phyloP scores from a whole-genome alignment of 306 rosid genomes.

The Rosa chinensis region DNA sequence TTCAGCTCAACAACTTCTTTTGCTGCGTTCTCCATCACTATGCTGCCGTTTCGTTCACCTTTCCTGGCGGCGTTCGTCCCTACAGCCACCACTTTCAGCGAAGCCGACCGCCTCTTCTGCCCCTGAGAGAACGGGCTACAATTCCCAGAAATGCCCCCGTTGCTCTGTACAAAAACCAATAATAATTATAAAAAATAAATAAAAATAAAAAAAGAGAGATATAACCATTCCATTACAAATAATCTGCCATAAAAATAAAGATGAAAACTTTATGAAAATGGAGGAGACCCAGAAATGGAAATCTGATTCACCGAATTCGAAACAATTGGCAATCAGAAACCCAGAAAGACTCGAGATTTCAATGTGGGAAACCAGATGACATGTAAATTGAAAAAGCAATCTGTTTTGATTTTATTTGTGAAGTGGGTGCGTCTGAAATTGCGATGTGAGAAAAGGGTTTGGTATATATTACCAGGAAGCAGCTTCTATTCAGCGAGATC shows the following conservation, averaged over 20 bases:
- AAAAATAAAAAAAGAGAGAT: not conserved
- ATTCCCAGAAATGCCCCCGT: slow-evolving; percentile 41
- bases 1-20: slow-evolving; percentile 46
- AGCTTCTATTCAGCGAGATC: slow-evolving; percentile 49
- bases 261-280: not conserved
- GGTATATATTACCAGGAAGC: slow-evolving; percentile 48
- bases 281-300: slow-evolving; percentile 18
- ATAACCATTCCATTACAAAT: no score
- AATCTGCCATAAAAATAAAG: not conserved
- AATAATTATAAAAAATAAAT: not conserved
- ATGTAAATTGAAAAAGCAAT: not conserved
- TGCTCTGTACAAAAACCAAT: slow-evolving; percentile 33
- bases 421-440: slow-evolving; percentile 18
- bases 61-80: slow-evolving; percentile 44
- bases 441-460: slow-evolving; percentile 28
- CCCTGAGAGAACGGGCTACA: slow-evolving; percentile 30
- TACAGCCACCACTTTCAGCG: slow-evolving; percentile 47
- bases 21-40: slow-evolving; percentile 50
- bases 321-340: slow-evolving; percentile 1
- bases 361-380: slow-evolving; percentile 13
- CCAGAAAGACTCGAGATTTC: slow-evolving; percentile 9
- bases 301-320: slow-evolving; percentile 8
- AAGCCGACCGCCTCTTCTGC: slow-evolving; percentile 38
- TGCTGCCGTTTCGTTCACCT: slow-evolving; percentile 56
- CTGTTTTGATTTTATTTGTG: not conserved